These are phyloP conservation scores for Amylocystis lapponica DNA, from an alignment of 768 basidiomycete species.

Conservation along the genomic window DNA sequence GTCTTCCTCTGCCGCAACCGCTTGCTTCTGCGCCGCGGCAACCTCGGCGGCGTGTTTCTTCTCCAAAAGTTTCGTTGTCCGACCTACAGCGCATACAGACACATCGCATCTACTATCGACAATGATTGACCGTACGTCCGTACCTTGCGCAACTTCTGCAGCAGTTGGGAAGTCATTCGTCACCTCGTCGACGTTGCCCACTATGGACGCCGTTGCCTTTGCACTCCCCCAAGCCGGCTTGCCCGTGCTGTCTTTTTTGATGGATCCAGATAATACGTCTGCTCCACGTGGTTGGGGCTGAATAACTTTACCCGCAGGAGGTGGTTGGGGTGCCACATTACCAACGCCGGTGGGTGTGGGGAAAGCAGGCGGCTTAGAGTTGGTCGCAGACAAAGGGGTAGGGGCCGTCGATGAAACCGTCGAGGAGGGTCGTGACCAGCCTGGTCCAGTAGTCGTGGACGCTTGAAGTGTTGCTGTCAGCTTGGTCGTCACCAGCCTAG, in stretches of 20 bases:
- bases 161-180: conserved; percentile 90
- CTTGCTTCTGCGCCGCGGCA: conserved; percentile 51
- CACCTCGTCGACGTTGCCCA: conserved; percentile 37
- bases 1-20: conserved; percentile 77
- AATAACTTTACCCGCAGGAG: conserved; percentile 59
- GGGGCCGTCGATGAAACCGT: conserved; percentile 55
- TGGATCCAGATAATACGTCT: conserved; percentile 25
- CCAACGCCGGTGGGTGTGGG: conserved; percentile 15
- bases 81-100: conserved; percentile 7
- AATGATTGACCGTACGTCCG: conserved; percentile 18
- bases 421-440: conserved; percentile 79
- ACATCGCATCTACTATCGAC: neutral
- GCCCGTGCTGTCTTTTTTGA: conserved; percentile 21
- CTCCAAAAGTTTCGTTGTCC: conserved; percentile 15
- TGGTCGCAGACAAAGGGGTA: conserved; percentile 38
- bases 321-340: conserved; percentile 42
- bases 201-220: conserved; percentile 27
- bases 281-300: conserved; percentile 52
- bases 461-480: conserved; percentile 63
- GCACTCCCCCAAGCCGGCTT: conserved; percentile 75
- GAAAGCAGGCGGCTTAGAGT: conserved; percentile 32
- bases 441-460: conserved; percentile 52
- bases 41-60: conserved; percentile 46
- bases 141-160: conserved; percentile 88
- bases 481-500: conserved; percentile 82